Evolutionary conservation across 257 asterid species (phyloP).

Genomic region (Striga asiatica): DNA sequence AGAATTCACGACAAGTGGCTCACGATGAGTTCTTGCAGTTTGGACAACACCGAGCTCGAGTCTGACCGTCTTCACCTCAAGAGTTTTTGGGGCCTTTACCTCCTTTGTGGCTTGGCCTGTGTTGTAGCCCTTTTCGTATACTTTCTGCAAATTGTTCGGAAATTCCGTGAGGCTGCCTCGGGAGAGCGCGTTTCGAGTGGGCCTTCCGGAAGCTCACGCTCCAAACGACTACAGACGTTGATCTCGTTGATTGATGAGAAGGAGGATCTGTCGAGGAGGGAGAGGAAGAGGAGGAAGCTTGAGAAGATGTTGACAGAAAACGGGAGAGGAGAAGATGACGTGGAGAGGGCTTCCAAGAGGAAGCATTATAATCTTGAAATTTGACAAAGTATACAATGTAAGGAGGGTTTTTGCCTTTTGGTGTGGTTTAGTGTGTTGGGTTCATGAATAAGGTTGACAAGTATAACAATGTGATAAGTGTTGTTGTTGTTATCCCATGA

Average conservation of each 20-base stretch:
- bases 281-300: constrained; percentile 51
- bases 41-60: constrained; percentile 39
- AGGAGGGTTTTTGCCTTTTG: no score
- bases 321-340: constrained; percentile 18
- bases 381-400: no score
- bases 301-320: constrained; percentile 29
- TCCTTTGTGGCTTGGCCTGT: constrained; percentile 67
- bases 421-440: no score
- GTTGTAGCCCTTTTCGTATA: constrained; percentile 49
- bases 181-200: constrained; percentile 18
- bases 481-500: no score
- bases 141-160: constrained; percentile 35
- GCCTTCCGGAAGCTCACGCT: constrained; percentile 26
- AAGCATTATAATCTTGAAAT: no score
- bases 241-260: constrained; percentile 62
- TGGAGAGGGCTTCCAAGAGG: constrained; percentile 22
- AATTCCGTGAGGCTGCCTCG: constrained; percentile 26
- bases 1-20: constrained; percentile 94
- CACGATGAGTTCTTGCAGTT: constrained; percentile 40
- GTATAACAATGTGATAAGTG: no score
- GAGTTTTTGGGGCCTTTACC: constrained; percentile 78
- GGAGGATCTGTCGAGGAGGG: constrained; percentile 39
- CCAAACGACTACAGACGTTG: constrained; percentile 45
- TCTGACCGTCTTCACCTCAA: constrained; percentile 53
- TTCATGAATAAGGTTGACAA: no score